phyloP scores from a whole-genome alignment of 257 asterid genomes.

The Petunia axillaris region DNA sequence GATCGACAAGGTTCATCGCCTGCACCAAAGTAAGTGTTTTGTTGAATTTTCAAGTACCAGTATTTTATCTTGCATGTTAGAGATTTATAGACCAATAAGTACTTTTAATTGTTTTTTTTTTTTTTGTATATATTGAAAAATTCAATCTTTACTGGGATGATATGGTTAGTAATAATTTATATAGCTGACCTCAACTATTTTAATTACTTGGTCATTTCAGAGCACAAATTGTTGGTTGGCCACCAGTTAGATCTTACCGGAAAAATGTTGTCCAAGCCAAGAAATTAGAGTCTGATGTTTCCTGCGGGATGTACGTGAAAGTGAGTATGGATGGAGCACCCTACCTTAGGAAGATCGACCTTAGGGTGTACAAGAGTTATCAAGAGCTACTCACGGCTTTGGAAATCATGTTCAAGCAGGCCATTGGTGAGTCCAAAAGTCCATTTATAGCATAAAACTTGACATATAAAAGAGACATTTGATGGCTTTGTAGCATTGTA shows the following conservation, averaged over 20 bases:
- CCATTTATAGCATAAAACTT: too few relatives aligned
- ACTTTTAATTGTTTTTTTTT: too few relatives aligned
- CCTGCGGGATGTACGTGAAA: background rate
- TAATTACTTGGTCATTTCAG: background rate
- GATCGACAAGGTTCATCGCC: background rate
- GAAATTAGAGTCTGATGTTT: background rate
- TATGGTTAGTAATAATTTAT: too few relatives aligned
- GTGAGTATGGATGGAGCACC: conserved; percentile 25
- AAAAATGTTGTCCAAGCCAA: background rate
- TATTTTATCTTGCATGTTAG: too few relatives aligned
- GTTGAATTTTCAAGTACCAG: background rate
- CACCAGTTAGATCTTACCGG: background rate
- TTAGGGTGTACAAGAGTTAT: background rate
- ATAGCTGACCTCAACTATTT: too few relatives aligned
- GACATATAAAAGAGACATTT: too few relatives aligned
- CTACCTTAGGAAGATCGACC: conserved; percentile 11
- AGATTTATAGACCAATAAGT: too few relatives aligned
- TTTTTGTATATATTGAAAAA: background rate
- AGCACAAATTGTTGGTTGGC: conserved; percentile 20
- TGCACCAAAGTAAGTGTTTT: conserved; percentile 22
- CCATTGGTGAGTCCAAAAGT: conserved; percentile 4
- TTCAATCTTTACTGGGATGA: too few relatives aligned
- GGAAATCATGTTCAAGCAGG: conserved; percentile 11
- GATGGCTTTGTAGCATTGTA: background rate
- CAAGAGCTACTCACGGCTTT: background rate